Percentiles rank a stretch among this genome's conserved stretches.
phyloP scores from a whole-genome alignment of 2,329 filamentous ascomycete species.

The Ambrosiella cleistominuta region DNA sequence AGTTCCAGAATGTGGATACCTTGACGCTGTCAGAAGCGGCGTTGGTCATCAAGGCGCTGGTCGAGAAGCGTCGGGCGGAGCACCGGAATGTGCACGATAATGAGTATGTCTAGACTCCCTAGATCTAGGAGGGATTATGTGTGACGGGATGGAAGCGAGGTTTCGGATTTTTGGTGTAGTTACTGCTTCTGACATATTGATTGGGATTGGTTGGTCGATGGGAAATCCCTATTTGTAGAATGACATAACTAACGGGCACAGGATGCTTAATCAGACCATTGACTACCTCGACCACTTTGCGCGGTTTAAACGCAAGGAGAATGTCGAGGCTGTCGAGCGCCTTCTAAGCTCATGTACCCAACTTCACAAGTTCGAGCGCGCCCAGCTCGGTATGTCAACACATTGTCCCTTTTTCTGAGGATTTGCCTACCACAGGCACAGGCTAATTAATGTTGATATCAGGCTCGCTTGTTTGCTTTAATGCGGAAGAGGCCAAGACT shows the following conservation, averaged over 20 bases:
- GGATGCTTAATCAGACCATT: constrained; percentile 69
- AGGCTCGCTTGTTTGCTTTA: constrained; percentile 86
- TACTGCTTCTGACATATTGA: not conserved
- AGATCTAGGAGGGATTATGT: not conserved
- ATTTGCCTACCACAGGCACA: too few species aligned
- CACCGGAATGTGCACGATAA: constrained; percentile 71
- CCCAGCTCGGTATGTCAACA: constrained; percentile 55
- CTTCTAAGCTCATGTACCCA: constrained; percentile 63
- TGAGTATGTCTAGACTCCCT: constrained; percentile 39
- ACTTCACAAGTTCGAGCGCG: constrained; percentile 81
- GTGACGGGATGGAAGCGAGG: not conserved
- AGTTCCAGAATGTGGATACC: constrained; percentile 82
- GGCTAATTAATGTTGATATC: constrained; percentile 11
- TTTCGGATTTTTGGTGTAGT: not conserved
- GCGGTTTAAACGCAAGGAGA: constrained; percentile 88
- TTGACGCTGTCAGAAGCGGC: constrained; percentile 84
- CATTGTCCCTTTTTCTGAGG: too few species aligned
- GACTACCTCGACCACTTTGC: constrained; percentile 91
- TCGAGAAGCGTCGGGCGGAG: constrained; percentile 61
- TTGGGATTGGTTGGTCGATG: not conserved
- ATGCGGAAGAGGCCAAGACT: constrained; percentile 87
- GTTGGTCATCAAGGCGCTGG: constrained; percentile 77
- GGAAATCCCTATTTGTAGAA: not conserved
- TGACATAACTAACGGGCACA: constrained; percentile 18
- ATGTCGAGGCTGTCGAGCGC: constrained; percentile 83